phyloP scores from a whole-genome alignment of 2,329 filamentous ascomycete species.

The Fusarium siculi region DNA sequence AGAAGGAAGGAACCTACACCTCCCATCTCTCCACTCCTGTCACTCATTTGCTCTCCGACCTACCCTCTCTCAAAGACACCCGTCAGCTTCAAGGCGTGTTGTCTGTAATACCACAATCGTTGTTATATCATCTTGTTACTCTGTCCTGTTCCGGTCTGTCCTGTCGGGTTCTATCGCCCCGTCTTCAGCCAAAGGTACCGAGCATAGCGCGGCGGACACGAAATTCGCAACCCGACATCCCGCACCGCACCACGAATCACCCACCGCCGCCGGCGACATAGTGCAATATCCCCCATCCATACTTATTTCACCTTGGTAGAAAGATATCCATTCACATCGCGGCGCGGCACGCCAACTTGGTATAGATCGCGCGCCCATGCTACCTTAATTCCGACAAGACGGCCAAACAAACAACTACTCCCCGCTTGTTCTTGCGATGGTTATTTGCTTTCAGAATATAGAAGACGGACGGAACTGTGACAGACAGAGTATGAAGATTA shows the following conservation, averaged over 20 bases:
- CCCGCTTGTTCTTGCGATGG: slow-evolving; percentile 10
- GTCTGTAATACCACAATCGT: slow-evolving; percentile 15
- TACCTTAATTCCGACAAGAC: slow-evolving; percentile 29
- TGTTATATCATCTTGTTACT: slow-evolving; percentile 4
- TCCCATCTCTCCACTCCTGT: slow-evolving; percentile 2
- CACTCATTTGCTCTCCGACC: slow-evolving; percentile 19
- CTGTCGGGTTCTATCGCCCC: slow-evolving; percentile 2
- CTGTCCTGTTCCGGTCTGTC: slow-evolving; percentile 7
- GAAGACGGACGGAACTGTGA: slow-evolving; percentile 20
- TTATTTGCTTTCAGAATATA: slow-evolving; percentile 10
- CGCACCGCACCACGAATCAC: slow-evolving; percentile 14
- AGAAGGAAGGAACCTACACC: slow-evolving; percentile 8
- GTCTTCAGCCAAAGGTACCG: slow-evolving; percentile 21
- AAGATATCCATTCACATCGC: slow-evolving; percentile 11
- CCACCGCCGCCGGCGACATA: slow-evolving; percentile 21
- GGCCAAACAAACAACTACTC: slow-evolving; percentile 26
- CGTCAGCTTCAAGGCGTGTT: slow-evolving; percentile 12
- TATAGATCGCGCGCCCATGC: slow-evolving; percentile 22
- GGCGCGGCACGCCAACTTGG: slow-evolving; percentile 19
- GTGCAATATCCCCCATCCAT: slow-evolving; percentile 14
- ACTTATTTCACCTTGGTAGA: slow-evolving; percentile 20
- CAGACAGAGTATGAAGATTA: slow-evolving; percentile 8
- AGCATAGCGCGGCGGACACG: slow-evolving; percentile 32
- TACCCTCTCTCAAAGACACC: slow-evolving; percentile 15
- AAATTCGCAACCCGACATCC: slow-evolving; percentile 23